Percentiles rank a stretch among this genome's conserved stretches.
Conservation (phyloP, 1,139 yeast species). For the Candida sp. region DNA sequence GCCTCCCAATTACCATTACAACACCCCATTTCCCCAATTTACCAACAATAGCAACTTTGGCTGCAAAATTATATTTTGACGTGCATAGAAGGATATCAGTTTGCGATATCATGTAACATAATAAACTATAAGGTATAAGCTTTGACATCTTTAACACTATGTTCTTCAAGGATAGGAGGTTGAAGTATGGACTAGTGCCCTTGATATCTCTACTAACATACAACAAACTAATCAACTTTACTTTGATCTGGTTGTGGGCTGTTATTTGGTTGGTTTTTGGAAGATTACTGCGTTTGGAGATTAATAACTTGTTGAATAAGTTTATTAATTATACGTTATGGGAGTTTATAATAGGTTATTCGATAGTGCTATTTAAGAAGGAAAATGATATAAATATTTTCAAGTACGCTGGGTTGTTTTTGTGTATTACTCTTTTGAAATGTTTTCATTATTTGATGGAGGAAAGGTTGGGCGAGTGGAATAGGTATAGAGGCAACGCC, state of each 20-base stretch:
- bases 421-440: constrained; percentile 36
- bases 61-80: neutral
- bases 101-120: no score
- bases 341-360: constrained; percentile 28
- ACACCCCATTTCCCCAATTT: no score
- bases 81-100: neutral
- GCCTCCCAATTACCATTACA: no score
- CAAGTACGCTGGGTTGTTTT: constrained; percentile 38
- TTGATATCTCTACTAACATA: neutral
- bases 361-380: constrained; percentile 9
- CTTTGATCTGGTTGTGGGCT: neutral
- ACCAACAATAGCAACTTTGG: no score
- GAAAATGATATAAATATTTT: constrained; percentile 15
- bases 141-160: no score
- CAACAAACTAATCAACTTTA: neutral
- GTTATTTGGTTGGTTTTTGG: constrained; percentile 1
- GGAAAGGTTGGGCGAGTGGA: constrained; percentile 1
- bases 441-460: constrained; percentile 40
- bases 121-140: no score
- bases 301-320: neutral
- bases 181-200: neutral
- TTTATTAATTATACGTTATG: constrained; percentile 30
- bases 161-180: neutral
- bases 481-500: neutral
- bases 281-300: neutral